Conservation (phyloP, 495 filamentous ascomycete genomes). For the Apodospora peruviana region DNA sequence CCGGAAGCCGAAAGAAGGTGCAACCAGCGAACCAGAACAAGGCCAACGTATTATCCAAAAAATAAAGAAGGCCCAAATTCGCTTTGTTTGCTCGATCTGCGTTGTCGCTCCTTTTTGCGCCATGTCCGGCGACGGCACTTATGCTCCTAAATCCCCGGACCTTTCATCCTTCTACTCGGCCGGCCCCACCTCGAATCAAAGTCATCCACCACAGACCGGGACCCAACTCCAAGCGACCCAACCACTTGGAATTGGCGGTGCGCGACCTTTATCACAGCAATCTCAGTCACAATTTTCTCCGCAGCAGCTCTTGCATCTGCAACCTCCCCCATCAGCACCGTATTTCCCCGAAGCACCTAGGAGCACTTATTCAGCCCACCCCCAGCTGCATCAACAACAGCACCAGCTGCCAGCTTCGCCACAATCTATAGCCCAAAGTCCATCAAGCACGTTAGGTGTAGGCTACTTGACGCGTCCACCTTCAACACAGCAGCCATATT, state of each 20-base stretch:
- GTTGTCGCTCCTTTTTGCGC: no score
- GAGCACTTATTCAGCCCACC: conserved; percentile 10
- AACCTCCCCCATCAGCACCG: conserved; percentile 11
- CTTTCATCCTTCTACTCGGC: conserved; percentile 46
- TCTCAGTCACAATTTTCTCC: conserved; percentile 16
- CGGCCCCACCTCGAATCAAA: conserved; percentile 16
- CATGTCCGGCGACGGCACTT: conserved; percentile 42
- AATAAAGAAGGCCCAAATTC: no score
- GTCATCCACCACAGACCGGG: conserved; percentile 12
- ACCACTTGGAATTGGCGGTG: not conserved
- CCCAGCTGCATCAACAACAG: conserved; percentile 17
- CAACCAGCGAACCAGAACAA: no score
- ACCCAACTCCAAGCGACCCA: conserved; percentile 20
- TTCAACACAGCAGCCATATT: conserved; percentile 7
- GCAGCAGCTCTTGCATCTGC: conserved; percentile 15
- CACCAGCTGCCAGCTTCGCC: conserved; percentile 12
- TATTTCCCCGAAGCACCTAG: conserved; percentile 16
- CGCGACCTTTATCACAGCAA: conserved; percentile 18
- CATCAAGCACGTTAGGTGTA: not conserved
- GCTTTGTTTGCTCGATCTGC: no score
- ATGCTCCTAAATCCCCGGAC: conserved; percentile 53
- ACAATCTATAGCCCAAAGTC: conserved; percentile 7
- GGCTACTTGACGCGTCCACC: conserved; percentile 3
- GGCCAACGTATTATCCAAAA: no score
- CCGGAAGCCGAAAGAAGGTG: no score